Conservation (phyloP, 768 basidiomycete species). For the Ephemerocybe angulata region DNA sequence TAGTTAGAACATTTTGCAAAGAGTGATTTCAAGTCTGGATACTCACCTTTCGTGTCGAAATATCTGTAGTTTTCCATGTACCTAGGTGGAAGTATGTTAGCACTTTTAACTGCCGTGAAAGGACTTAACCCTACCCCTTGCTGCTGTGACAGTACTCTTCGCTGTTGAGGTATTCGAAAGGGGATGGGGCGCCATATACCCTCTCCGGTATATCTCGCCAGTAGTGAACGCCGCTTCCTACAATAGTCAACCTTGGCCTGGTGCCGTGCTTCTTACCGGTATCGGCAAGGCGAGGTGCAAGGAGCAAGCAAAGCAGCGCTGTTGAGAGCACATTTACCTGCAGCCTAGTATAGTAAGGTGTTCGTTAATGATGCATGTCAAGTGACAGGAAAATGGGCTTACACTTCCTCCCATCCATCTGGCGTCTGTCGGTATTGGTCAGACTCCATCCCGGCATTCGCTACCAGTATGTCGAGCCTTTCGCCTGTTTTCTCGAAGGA, state of each 20-base stretch:
- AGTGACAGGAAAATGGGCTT: conserved; percentile 11
- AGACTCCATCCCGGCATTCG: conserved; percentile 36
- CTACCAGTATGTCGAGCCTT: conserved; percentile 40
- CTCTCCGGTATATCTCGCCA: conserved; percentile 19
- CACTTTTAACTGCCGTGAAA: too few relatives aligned
- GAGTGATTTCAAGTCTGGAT: too few relatives aligned
- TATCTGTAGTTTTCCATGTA: too few relatives aligned
- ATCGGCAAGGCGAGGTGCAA: conserved; percentile 37
- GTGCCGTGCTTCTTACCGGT: conserved; percentile 27
- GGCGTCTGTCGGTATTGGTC: conserved; percentile 12
- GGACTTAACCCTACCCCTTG: too few relatives aligned
- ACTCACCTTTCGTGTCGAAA: too few relatives aligned
- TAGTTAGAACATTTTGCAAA: too few relatives aligned
- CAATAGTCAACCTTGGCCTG: conserved; percentile 33
- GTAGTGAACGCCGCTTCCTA: conserved; percentile 39
- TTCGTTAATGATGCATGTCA: too few relatives aligned
- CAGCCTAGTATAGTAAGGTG: conserved; percentile 25
- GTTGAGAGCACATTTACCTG: conserved; percentile 43
- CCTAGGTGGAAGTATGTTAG: too few relatives aligned
- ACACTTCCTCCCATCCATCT: conserved; percentile 49
- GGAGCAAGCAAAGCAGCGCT: conserved; percentile 32
- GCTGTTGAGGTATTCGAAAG: conserved; percentile 26
- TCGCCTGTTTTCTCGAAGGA: conserved; percentile 28
- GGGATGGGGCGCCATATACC: conserved; percentile 19
- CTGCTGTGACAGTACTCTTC: conserved; percentile 28